Conservation (phyloP, 352 stramenopile species). For the Phytophthora pluvialis region DNA sequence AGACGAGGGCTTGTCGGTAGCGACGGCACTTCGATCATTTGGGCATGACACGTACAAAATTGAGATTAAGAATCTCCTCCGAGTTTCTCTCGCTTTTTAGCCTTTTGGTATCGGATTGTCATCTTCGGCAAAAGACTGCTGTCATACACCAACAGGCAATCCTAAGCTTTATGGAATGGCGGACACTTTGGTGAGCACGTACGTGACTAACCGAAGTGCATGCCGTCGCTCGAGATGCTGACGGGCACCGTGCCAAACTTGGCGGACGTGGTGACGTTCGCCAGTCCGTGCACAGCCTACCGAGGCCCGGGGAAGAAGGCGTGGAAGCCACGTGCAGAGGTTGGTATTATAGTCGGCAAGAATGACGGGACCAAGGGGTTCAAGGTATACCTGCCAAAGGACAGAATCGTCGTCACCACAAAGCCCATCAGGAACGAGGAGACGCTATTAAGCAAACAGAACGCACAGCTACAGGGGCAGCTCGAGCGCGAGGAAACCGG, state of each 20-base stretch:
- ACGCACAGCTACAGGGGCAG: neutral
- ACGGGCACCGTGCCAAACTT: neutral
- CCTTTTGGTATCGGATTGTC: neutral
- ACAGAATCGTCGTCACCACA: neutral
- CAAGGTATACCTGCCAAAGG: slow-evolving; percentile 2
- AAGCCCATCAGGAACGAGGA: slow-evolving; percentile 4
- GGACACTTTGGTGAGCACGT: neutral
- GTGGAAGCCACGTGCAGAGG: neutral
- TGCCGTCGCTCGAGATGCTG: too few relatives aligned
- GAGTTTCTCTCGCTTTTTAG: neutral
- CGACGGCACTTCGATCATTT: neutral
- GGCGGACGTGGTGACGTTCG: neutral
- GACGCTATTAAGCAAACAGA: neutral
- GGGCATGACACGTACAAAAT: neutral
- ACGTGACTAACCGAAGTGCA: too few relatives aligned
- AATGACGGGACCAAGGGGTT: slow-evolving; percentile 8
- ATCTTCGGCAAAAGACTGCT: neutral
- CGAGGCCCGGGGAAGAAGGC: neutral
- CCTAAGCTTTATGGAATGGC: neutral
- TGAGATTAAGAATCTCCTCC: neutral
- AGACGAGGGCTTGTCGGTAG: neutral
- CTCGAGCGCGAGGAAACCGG: neutral
- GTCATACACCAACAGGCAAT: slow-evolving; percentile 3
- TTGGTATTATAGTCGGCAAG: neutral
- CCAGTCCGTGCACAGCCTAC: neutral